These are phyloP conservation scores for Fusarium sp. DNA, from an alignment of 2,329 filamentous ascomycete species.

Conservation along the genomic window DNA sequence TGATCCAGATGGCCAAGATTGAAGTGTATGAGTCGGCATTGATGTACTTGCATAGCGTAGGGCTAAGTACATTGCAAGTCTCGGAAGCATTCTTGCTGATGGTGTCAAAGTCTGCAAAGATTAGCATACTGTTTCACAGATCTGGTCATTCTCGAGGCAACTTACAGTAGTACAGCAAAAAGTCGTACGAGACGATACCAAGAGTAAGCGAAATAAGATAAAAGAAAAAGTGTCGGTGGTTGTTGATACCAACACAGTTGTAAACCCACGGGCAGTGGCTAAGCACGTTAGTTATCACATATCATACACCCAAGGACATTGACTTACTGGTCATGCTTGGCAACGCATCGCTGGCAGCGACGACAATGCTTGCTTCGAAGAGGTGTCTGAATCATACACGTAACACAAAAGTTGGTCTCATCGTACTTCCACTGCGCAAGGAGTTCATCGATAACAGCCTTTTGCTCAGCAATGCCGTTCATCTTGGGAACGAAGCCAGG, in stretches of 20 bases:
- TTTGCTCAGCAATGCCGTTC: slow-evolving; percentile 88
- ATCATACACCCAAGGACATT: background rate
- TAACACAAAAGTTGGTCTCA: slow-evolving; percentile 91
- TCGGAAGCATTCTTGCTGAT: slow-evolving; percentile 64
- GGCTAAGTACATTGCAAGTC: slow-evolving; percentile 80
- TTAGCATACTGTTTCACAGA: slow-evolving; percentile 10
- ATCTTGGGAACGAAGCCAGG: slow-evolving; percentile 94
- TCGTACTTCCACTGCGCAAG: slow-evolving; percentile 90
- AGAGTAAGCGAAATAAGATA: slow-evolving; percentile 84
- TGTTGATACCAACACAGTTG: slow-evolving; percentile 95
- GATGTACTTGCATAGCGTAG: slow-evolving; percentile 77
- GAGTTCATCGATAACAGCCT: slow-evolving; percentile 87
- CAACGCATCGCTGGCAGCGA: slow-evolving; percentile 89
- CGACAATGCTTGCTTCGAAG: slow-evolving; percentile 96
- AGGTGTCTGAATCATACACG: slow-evolving; percentile 93
- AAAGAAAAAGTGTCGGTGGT: slow-evolving; percentile 93
- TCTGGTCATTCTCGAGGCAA: slow-evolving; percentile 1
- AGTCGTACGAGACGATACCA: slow-evolving; percentile 78
- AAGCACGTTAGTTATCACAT: slow-evolving; percentile 45
- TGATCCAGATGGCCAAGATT: slow-evolving; percentile 80
- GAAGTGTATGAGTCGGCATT: slow-evolving; percentile 88
- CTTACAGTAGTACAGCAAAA: slow-evolving; percentile 78
- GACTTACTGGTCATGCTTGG: slow-evolving; percentile 93
- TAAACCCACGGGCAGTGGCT: slow-evolving; percentile 98
- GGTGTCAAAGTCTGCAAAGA: slow-evolving; percentile 67